Conservation (phyloP, 108 stramenopile genomes). For the Stephanodiscus triporus region DNA sequence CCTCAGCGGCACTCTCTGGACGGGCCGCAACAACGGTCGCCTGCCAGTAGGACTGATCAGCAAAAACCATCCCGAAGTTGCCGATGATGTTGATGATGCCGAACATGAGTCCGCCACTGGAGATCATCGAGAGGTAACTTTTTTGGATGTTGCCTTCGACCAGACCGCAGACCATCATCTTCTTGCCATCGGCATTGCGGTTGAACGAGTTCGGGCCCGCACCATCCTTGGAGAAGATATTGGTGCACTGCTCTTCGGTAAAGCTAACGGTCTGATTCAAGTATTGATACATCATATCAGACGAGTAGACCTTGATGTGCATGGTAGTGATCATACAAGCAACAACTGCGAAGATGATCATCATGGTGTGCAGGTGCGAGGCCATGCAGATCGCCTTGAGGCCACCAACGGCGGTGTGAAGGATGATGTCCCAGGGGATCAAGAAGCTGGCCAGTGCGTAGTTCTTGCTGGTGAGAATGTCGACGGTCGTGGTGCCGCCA, state of each 20-base stretch:
- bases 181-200: no score
- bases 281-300: slow-evolving; percentile 69
- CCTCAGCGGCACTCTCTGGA: no score
- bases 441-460: slow-evolving; percentile 82
- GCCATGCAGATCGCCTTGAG: slow-evolving; percentile 94
- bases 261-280: slow-evolving; percentile 59
- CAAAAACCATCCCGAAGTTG: no score
- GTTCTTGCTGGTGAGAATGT: slow-evolving; percentile 86
- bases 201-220: slow-evolving; percentile 58
- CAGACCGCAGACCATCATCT: no score
- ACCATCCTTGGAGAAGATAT: slow-evolving; percentile 55
- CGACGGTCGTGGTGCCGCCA: slow-evolving; percentile 90
- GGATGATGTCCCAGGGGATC: slow-evolving; percentile 92
- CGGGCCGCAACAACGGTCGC: no score
- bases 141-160: no score
- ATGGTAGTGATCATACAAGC: slow-evolving; percentile 80
- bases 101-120: no score
- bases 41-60: no score
- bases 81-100: no score
- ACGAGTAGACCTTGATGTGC: slow-evolving; percentile 70
- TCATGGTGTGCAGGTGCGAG: slow-evolving; percentile 81
- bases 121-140: no score
- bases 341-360: slow-evolving; percentile 85
- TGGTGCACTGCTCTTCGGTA: slow-evolving; percentile 62
- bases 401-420: slow-evolving; percentile 91